A percentile compares a stretch with the other conserved stretches of the same genome.
phyloP scores from a whole-genome alignment of 306 rosid genomes.

The Prunus padus region DNA sequence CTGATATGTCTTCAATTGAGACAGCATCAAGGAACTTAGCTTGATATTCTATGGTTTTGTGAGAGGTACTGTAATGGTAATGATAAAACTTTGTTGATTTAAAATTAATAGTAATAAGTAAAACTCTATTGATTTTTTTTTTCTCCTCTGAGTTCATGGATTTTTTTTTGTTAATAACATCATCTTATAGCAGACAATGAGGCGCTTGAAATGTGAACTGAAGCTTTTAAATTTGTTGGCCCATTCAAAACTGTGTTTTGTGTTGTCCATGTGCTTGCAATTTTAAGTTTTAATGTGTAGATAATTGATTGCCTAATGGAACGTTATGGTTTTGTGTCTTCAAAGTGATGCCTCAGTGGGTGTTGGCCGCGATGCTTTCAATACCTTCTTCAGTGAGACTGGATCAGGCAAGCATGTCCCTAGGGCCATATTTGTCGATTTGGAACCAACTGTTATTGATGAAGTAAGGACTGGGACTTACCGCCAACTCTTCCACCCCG shows the following conservation, averaged over 20 bases:
- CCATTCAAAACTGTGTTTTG: not conserved
- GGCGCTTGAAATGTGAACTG: not conserved
- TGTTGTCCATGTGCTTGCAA: not conserved
- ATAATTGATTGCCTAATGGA: conserved; percentile 9
- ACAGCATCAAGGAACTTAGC: not conserved
- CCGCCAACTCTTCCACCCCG: conserved; percentile 94
- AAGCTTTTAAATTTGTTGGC: not conserved
- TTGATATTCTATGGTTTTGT: not conserved
- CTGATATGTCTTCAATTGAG: not conserved
- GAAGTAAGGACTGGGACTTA: conserved; percentile 81
- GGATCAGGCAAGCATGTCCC: conserved; percentile 97
- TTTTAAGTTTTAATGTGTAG: not conserved
- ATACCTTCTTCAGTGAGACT: conserved; percentile 96
- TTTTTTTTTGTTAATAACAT: not conserved
- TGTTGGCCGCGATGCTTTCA: conserved; percentile 86
- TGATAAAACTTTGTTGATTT: not conserved
- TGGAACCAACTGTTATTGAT: conserved; percentile 95
- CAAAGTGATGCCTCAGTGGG: conserved; percentile 66
- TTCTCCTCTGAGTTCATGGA: not conserved
- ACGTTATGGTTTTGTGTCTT: conserved; percentile 9
- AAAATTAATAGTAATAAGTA: too few species aligned
- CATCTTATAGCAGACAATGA: not conserved
- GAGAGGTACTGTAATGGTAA: not conserved
- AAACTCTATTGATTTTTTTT: not conserved
- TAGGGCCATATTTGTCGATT: conserved; percentile 87